These are phyloP conservation scores for Metschnikowia lunata DNA, from an alignment of 805 yeast genomes.

Conservation along the genomic window DNA sequence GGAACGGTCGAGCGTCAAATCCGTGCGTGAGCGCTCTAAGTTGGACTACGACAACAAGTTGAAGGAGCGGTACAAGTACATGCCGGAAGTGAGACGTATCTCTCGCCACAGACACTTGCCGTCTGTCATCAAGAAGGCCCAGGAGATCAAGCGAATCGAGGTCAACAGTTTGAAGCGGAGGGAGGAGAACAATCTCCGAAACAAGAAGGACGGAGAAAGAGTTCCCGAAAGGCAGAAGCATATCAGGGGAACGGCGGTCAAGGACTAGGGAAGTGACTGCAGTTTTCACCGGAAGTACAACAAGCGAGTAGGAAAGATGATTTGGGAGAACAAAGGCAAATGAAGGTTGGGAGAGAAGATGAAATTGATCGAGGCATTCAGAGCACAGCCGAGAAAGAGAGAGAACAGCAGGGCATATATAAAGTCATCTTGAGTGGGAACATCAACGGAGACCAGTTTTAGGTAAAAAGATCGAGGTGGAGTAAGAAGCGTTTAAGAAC, in stretches of 20 bases:
- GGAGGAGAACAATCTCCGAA: slow-evolving; percentile 78
- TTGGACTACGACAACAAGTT: slow-evolving; percentile 88
- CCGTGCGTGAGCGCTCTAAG: slow-evolving; percentile 73
- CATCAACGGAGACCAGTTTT: too few relatives aligned
- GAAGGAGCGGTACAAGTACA: slow-evolving; percentile 86
- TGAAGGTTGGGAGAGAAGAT: too few relatives aligned
- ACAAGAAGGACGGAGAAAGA: slow-evolving; percentile 62
- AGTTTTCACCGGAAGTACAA: background rate
- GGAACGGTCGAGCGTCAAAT: slow-evolving; percentile 77
- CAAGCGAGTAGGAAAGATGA: background rate
- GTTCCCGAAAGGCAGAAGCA: slow-evolving; percentile 81
- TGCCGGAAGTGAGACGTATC: slow-evolving; percentile 94
- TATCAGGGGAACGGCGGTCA: slow-evolving; percentile 73
- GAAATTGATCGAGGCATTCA: too few relatives aligned
- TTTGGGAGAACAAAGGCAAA: too few relatives aligned
- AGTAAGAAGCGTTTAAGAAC: too few relatives aligned
- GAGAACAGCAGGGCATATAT: too few relatives aligned
- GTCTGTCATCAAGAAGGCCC: slow-evolving; percentile 78
- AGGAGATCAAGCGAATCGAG: slow-evolving; percentile 78
- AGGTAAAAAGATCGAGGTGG: too few relatives aligned
- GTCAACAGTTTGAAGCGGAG: slow-evolving; percentile 68
- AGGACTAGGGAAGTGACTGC: slow-evolving; percentile 27
- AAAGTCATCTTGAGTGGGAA: too few relatives aligned
- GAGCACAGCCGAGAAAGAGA: too few relatives aligned
- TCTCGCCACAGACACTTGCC: slow-evolving; percentile 93